Conservation (phyloP, 1,284 basidiomycete genomes). For the Ceratobasidium sp. region DNA sequence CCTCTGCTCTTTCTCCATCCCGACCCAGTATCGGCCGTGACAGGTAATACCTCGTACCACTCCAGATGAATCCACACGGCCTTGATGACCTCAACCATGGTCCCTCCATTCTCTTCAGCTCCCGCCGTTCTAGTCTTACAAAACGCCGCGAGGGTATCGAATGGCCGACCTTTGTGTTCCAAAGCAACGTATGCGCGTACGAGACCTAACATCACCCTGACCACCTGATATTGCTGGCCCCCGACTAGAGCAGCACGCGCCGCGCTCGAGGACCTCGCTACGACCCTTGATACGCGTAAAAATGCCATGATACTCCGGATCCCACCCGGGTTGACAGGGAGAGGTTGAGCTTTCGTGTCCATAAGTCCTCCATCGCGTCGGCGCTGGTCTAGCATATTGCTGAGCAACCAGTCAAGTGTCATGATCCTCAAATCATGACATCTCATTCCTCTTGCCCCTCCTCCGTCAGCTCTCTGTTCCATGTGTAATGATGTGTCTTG, state of each 20-base stretch:
- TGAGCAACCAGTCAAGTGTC: slow-evolving; percentile 60
- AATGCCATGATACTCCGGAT: neutral
- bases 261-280: slow-evolving; percentile 72
- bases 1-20: slow-evolving; percentile 40
- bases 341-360: slow-evolving; percentile 3
- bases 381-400: slow-evolving; percentile 41
- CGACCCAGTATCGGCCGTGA: slow-evolving; percentile 20
- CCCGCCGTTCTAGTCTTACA: slow-evolving; percentile 76
- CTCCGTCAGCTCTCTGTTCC: too few relatives aligned
- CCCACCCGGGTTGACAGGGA: neutral
- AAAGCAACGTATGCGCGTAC: slow-evolving; percentile 85
- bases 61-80: slow-evolving; percentile 89
- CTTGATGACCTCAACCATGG: slow-evolving; percentile 77
- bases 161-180: slow-evolving; percentile 90
- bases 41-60: slow-evolving; percentile 78
- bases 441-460: too few relatives aligned
- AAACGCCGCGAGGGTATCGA: slow-evolving; percentile 89
- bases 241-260: slow-evolving; percentile 85
- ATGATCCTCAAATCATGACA: too few relatives aligned
- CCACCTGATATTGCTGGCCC: slow-evolving; percentile 83
- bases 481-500: too few relatives aligned
- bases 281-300: neutral
- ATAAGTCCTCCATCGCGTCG: neutral
- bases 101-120: slow-evolving; percentile 60
- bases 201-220: slow-evolving; percentile 83